phyloP scores from a whole-genome alignment of 768 basidiomycete genomes.

The Leccinum subgranulosum region DNA sequence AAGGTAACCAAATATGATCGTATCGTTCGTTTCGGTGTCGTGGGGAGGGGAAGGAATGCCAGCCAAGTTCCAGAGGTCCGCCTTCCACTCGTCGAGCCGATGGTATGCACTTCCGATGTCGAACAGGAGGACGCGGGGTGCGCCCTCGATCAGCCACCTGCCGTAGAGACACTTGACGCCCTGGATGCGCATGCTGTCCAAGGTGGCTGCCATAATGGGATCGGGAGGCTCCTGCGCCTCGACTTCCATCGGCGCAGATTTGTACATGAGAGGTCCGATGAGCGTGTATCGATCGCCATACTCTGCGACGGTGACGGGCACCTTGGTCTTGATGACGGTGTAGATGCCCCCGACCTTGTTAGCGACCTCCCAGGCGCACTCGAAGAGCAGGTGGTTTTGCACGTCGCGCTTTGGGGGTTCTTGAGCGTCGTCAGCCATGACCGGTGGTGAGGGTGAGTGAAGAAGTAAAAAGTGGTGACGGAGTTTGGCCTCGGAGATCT shows the following conservation, averaged over 20 bases:
- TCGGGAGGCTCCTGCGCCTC: slow-evolving; percentile 89
- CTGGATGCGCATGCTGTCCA: slow-evolving; percentile 80
- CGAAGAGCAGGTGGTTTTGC: slow-evolving; percentile 80
- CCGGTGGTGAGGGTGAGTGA: background rate
- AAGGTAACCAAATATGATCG: slow-evolving; percentile 96
- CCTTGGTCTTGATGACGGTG: slow-evolving; percentile 99
- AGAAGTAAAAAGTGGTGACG: background rate
- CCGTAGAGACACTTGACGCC: slow-evolving; percentile 96
- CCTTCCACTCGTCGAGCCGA: slow-evolving; percentile 97
- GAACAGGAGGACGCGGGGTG: slow-evolving; percentile 91
- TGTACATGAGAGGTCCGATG: slow-evolving; percentile 98
- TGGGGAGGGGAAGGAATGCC: slow-evolving; percentile 96
- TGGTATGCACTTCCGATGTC: slow-evolving; percentile 88
- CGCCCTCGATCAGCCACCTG: slow-evolving; percentile 97
- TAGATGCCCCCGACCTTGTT: slow-evolving; percentile 99
- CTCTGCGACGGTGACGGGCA: slow-evolving; percentile 95
- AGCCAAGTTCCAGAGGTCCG: slow-evolving; percentile 96
- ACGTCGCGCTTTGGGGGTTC: slow-evolving; percentile 59
- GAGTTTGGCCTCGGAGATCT: slow-evolving; percentile 10
- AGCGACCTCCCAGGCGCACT: slow-evolving; percentile 97
- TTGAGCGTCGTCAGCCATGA: slow-evolving; percentile 19
- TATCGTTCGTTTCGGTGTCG: slow-evolving; percentile 98
- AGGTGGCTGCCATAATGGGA: slow-evolving; percentile 67
- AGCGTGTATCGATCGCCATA: slow-evolving; percentile 94
- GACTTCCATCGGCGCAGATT: slow-evolving; percentile 98